Evolutionary conservation across 805 yeast genomes (phyloP).

Genomic region (Kurtzmaniella cleridarum): DNA sequence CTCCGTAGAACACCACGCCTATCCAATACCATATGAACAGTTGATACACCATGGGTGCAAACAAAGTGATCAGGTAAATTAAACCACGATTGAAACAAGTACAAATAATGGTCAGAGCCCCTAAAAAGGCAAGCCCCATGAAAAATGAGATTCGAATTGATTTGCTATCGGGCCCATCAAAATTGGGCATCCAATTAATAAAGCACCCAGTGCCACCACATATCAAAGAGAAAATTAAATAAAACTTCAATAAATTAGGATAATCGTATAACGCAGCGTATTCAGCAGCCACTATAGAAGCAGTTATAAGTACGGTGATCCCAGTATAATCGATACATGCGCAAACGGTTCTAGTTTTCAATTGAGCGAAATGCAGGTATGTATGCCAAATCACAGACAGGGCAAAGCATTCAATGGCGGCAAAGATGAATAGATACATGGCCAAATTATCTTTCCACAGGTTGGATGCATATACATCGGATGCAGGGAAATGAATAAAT

Average conservation of each 20-base stretch:
- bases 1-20: conserved; percentile 86
- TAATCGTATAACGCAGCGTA: conserved; percentile 68
- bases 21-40: conserved; percentile 68
- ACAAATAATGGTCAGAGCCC: conserved; percentile 59
- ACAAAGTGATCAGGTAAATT: conserved; percentile 45
- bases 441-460: conserved; percentile 44
- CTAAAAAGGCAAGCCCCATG: conserved; percentile 70
- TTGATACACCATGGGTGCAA: conserved; percentile 61
- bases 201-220: conserved; percentile 70
- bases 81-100: conserved; percentile 54
- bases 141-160: conserved; percentile 77
- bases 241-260: conserved; percentile 42
- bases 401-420: conserved; percentile 70
- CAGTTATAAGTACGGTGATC: conserved; percentile 82
- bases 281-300: conserved; percentile 82
- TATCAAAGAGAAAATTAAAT: conserved; percentile 54
- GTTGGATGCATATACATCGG: conserved; percentile 41
- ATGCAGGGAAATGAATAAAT: conserved; percentile 56
- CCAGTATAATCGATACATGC: conserved; percentile 97
- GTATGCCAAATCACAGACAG: conserved; percentile 92
- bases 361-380: conserved; percentile 68
- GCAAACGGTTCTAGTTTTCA: conserved; percentile 59
- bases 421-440: conserved; percentile 59
- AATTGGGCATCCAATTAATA: conserved; percentile 88
- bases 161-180: conserved; percentile 83